Conservation (phyloP, 192 early-diverging fungal species). For the Backusella sp. region DNA sequence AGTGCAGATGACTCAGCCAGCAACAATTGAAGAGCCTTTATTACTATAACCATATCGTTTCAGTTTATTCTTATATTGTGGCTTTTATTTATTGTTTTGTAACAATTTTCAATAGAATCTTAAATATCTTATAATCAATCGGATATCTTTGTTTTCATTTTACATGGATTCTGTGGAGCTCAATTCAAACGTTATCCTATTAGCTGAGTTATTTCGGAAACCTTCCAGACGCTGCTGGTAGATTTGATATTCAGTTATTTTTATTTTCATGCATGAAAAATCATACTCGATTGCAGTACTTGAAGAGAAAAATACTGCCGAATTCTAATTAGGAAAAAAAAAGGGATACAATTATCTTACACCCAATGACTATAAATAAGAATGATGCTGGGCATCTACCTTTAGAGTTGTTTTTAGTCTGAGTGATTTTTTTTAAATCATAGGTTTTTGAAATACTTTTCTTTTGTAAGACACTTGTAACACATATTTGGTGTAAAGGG, state of each 20-base stretch:
- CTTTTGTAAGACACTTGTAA: background rate
- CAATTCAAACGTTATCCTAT: background rate
- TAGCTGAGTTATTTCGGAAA: background rate
- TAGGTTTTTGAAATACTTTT: background rate
- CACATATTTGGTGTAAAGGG: background rate
- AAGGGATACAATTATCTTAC: background rate
- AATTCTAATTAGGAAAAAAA: background rate
- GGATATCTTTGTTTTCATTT: background rate
- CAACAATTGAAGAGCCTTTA: too few species aligned
- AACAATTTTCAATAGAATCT: background rate
- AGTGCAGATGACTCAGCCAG: too few species aligned
- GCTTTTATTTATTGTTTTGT: constrained; percentile 3
- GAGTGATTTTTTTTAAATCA: background rate
- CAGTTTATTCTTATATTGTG: background rate
- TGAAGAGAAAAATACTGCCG: background rate
- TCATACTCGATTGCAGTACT: background rate
- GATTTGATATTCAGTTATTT: background rate
- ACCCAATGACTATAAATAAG: background rate
- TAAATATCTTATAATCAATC: background rate
- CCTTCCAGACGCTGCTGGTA: background rate
- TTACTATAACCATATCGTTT: background rate
- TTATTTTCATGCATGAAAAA: background rate
- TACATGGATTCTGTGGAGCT: background rate
- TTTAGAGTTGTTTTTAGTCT: background rate
- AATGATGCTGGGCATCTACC: background rate